Conservation (phyloP, 2,329 filamentous ascomycete species). For the Phialocephala sp. region DNA sequence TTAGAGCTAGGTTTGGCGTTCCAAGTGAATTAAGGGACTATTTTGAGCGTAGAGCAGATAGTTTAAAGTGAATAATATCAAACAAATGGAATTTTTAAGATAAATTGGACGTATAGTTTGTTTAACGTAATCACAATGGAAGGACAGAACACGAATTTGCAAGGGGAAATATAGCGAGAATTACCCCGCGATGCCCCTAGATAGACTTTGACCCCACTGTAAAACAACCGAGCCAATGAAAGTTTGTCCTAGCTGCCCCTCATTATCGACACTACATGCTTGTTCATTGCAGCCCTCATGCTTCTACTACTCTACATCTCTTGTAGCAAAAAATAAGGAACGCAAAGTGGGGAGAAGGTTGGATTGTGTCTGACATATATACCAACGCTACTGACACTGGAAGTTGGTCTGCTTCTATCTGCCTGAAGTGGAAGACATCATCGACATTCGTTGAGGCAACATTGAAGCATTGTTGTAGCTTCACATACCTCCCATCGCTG, state of each 20-base stretch:
- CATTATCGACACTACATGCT: not conserved
- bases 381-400: not conserved
- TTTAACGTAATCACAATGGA: not conserved
- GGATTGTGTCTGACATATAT: not conserved
- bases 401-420: not conserved
- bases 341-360: not conserved
- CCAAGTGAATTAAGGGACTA: too few relatives aligned
- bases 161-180: constrained; percentile 9
- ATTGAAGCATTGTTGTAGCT: not conserved
- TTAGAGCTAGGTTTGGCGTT: too few relatives aligned
- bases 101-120: too few relatives aligned
- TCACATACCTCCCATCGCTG: not conserved
- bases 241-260: not conserved
- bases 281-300: too few relatives aligned
- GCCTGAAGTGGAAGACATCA: not conserved
- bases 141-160: not conserved
- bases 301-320: not conserved
- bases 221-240: constrained; percentile 10
- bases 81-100: too few relatives aligned
- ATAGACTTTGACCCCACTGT: not conserved
- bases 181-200: constrained; percentile 7
- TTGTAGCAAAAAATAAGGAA: too few relatives aligned
- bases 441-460: not conserved
- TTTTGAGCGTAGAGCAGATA: too few relatives aligned
- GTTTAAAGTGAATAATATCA: too few relatives aligned